Evolutionary conservation across 2,329 filamentous ascomycete species (phyloP), one percentile per base, ranked within the genome.

Genomic region (Xylaria sp.): DNA sequence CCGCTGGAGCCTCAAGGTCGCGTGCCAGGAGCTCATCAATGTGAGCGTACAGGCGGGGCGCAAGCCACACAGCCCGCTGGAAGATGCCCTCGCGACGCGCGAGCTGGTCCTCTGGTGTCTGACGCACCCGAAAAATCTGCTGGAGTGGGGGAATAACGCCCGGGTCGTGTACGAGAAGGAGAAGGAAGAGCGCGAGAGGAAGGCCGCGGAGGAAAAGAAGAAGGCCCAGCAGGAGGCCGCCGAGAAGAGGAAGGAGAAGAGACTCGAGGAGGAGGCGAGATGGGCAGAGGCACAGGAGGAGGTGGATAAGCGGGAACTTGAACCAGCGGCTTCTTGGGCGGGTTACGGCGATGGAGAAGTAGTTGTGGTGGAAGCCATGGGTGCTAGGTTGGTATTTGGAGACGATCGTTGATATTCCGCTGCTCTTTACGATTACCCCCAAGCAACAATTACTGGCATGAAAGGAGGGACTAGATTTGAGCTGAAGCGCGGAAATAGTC

Each of bases 21-120:
- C 82, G 15, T 70, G 73, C 23, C 63, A 67, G 15, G 73, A 75
- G 3, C 67, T 82, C 6, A 65, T 82, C 2, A 67, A 69, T 2
- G 65, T 77, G 11, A 60, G 64, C 1, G 78, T 83, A 15, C 78
- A 78, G 59, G 61, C 76, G 25, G 66, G 71, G 2, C 68, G 63
- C 9, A 69, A 67, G 1, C 79, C 82, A 1, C 83, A 84, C 52
- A 78, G 82, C 69, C 78, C 78, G 49, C 65, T 85, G 4, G 81
- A 84, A 67, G 80, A 84, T 71, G 78, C 82, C 0, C 75, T 82
- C 35, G 82, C 83, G 0, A 75, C 79, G 0, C 76, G 83, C 7
- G 82, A 85, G 67, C 67, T 85, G 49, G 75, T 78, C 4, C 69
- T 85, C 2, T 83, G 76, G 75, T 79, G 76, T 58, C 67, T 81